These are phyloP conservation scores for Albatrellus sp. DNA, from an alignment of 1,284 basidiomycete genomes.

Conservation along the genomic window DNA sequence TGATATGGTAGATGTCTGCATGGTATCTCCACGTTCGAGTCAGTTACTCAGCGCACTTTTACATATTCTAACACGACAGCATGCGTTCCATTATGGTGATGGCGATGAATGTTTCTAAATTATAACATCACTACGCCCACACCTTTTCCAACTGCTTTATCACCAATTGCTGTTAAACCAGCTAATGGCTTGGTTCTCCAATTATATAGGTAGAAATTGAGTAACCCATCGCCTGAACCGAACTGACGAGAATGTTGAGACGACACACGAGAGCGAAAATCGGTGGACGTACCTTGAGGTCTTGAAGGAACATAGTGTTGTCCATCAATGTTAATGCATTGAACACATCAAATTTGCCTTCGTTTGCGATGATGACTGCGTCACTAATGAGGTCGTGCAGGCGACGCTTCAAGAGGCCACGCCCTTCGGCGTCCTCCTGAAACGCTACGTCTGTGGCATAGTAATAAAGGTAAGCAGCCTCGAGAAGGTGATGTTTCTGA, in stretches of 20 bases:
- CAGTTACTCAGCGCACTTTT: not conserved
- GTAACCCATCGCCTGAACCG: conserved; percentile 78
- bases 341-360: conserved; percentile 89
- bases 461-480: conserved; percentile 92
- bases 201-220: conserved; percentile 91
- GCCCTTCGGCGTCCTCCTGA: conserved; percentile 42
- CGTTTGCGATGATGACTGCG: conserved; percentile 68
- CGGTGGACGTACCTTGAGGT: conserved; percentile 56
- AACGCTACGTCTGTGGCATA: conserved; percentile 68
- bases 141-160: conserved; percentile 49
- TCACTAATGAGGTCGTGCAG: conserved; percentile 68
- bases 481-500: conserved; percentile 49
- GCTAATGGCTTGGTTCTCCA: conserved; percentile 77
- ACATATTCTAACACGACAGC: not conserved
- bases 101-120: not conserved
- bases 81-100: not conserved
- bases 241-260: conserved; percentile 41
- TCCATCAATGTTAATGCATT: conserved; percentile 95
- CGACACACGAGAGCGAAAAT: conserved; percentile 9
- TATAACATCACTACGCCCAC: conserved; percentile 75
- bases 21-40: not conserved
- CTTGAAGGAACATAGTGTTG: conserved; percentile 72
- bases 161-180: conserved; percentile 43
- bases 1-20: not conserved
- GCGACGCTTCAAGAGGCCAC: conserved; percentile 54